Evolutionary conservation across 1,284 basidiomycete genomes (phyloP).

Genomic region (Trametes hirsuta): DNA sequence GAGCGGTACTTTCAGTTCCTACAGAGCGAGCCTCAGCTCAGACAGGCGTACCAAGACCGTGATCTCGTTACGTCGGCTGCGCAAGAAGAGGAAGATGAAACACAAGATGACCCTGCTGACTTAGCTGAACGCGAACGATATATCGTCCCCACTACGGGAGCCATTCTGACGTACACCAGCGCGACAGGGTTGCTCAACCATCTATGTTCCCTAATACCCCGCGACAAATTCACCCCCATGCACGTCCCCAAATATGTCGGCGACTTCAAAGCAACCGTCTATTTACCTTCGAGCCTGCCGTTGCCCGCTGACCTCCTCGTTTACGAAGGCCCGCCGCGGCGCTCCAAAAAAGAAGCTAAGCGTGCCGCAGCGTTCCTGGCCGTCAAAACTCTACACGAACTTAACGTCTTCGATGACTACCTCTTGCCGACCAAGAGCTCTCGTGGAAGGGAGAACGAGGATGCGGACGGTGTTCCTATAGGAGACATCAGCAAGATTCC

Average conservation of each 20-base stretch:
- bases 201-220: slow-evolving; percentile 75
- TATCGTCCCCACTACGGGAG: slow-evolving; percentile 70
- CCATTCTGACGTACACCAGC: slow-evolving; percentile 76
- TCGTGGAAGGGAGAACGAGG: slow-evolving; percentile 49
- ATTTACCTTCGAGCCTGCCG: slow-evolving; percentile 70
- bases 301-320: slow-evolving; percentile 55
- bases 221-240: slow-evolving; percentile 65
- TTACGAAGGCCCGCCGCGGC: slow-evolving; percentile 58
- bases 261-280: slow-evolving; percentile 60
- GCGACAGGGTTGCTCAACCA: slow-evolving; percentile 70
- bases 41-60: slow-evolving; percentile 59
- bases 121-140: slow-evolving; percentile 69
- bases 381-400: slow-evolving; percentile 63
- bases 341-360: slow-evolving; percentile 78
- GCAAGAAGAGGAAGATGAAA: slow-evolving; percentile 48
- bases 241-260: slow-evolving; percentile 63
- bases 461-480: slow-evolving; percentile 52
- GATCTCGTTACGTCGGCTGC: slow-evolving; percentile 36
- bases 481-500: slow-evolving; percentile 48
- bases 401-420: slow-evolving; percentile 81
- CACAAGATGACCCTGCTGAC: slow-evolving; percentile 53
- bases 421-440: slow-evolving; percentile 61
- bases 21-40: slow-evolving; percentile 64
- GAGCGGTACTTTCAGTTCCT: slow-evolving; percentile 61
- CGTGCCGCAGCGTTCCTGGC: slow-evolving; percentile 79